A percentile compares a stretch with the other conserved stretches of the same genome.
Conservation (phyloP, 257 asterid genomes). For the Salvia hispanica region DNA sequence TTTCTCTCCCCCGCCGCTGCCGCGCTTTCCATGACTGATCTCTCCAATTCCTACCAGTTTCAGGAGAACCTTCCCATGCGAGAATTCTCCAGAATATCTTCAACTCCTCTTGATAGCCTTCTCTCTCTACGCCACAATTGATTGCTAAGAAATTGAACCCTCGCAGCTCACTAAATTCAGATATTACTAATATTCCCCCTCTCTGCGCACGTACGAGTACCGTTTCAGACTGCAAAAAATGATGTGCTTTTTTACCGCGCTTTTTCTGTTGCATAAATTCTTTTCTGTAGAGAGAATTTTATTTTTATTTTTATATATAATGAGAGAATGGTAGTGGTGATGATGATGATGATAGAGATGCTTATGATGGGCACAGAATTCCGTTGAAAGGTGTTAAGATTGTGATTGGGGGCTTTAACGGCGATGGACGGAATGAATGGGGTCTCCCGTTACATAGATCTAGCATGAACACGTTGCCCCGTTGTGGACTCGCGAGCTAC, state of each 20-base stretch:
- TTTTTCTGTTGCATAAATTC: slow-evolving; percentile 37
- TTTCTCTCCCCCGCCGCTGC: slow-evolving; percentile 37
- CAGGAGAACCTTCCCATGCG: slow-evolving; percentile 32
- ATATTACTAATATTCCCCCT: slow-evolving; percentile 20
- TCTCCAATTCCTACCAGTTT: slow-evolving; percentile 34
- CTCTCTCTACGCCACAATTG: slow-evolving; percentile 23
- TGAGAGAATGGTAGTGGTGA: slow-evolving; percentile 38
- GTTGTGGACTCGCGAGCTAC: slow-evolving; percentile 2
- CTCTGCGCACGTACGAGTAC: slow-evolving; percentile 33
- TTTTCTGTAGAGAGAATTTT: slow-evolving; percentile 33
- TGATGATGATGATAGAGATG: slow-evolving; percentile 47
- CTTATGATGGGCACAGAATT: slow-evolving; percentile 41
- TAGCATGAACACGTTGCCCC: slow-evolving; percentile 28
- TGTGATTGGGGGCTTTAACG: slow-evolving; percentile 35
- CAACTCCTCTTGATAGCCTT: neutral
- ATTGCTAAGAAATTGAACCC: neutral
- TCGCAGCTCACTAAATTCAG: slow-evolving; percentile 11
- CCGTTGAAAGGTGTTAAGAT: slow-evolving; percentile 28
- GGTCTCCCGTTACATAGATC: slow-evolving; percentile 43
- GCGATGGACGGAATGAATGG: slow-evolving; percentile 29
- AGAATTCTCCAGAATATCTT: neutral
- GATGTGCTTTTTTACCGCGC: slow-evolving; percentile 36
- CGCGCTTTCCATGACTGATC: slow-evolving; percentile 28
- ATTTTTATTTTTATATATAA: neutral
- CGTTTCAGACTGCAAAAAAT: slow-evolving; percentile 42